A percentile compares a stretch with the other conserved stretches of the same genome.
Evolutionary conservation across 2,329 filamentous ascomycete species (phyloP).

Genomic region (Karstenula rhodostoma): DNA sequence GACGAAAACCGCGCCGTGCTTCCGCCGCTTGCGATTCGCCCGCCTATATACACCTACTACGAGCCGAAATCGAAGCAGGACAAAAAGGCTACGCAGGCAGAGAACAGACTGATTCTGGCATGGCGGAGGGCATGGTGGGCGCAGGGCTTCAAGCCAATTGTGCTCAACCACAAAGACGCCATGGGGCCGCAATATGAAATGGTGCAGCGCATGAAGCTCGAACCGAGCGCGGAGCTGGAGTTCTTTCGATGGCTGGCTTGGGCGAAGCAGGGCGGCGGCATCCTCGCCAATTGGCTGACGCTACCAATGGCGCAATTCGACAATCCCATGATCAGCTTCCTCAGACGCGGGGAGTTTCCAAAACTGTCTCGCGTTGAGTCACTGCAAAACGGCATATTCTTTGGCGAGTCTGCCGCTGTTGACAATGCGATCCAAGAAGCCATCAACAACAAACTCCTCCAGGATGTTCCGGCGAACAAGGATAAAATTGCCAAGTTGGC

Average conservation of each 20-base stretch:
- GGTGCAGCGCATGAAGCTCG: constrained; percentile 62
- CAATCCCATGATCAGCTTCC: constrained; percentile 73
- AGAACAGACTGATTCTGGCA: constrained; percentile 79
- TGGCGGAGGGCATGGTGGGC: constrained; percentile 98
- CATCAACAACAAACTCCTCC: constrained; percentile 61
- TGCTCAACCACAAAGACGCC: constrained; percentile 82
- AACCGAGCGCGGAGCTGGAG: constrained; percentile 57
- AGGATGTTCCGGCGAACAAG: constrained; percentile 64
- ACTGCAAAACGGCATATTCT: constrained; percentile 75
- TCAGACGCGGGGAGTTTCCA: constrained; percentile 79
- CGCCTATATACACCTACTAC: constrained; percentile 90
- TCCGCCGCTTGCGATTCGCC: constrained; percentile 74
- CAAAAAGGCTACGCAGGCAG: constrained; percentile 71
- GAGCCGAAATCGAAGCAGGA: constrained; percentile 72
- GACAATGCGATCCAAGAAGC: constrained; percentile 53
- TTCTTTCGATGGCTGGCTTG: constrained; percentile 90
- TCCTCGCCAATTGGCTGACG: constrained; percentile 80
- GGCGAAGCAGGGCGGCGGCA: constrained; percentile 86
- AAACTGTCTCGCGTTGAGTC: constrained; percentile 76
- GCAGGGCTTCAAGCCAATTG: constrained; percentile 85
- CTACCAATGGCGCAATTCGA: constrained; percentile 83
- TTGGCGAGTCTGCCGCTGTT: constrained; percentile 67
- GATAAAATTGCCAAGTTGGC: constrained; percentile 66
- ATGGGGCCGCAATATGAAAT: constrained; percentile 80
- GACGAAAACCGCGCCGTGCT: constrained; percentile 86